Conservation (phyloP, 2,329 filamentous ascomycete genomes). For the Ascochyta clinopodiicola region DNA sequence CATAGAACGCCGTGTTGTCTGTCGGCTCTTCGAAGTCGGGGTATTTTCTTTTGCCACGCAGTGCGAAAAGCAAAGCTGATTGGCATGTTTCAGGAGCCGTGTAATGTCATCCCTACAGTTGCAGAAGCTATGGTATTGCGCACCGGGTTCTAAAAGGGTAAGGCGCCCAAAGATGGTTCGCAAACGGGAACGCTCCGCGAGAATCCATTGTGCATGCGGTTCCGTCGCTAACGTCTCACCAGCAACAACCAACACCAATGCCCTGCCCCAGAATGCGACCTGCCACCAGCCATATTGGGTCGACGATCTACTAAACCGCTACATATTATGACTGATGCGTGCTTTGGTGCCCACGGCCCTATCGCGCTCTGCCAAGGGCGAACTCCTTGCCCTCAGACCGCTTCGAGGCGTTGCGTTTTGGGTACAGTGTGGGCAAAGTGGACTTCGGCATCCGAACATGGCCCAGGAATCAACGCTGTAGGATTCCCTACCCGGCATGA, state of each 20-base stretch:
- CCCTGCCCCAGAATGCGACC: not conserved
- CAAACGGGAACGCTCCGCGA: slow-evolving; percentile 2
- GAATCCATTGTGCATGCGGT: slow-evolving; percentile 5
- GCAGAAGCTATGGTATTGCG: slow-evolving; percentile 1
- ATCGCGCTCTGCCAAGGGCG: not conserved
- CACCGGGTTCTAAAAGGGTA: not conserved
- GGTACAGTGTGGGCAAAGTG: not conserved
- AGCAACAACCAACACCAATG: not conserved
- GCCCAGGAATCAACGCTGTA: not conserved
- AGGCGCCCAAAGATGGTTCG: not conserved
- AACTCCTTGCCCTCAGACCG: not conserved
- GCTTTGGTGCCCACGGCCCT: not conserved
- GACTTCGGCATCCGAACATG: slow-evolving; percentile 6
- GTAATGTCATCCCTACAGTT: not conserved
- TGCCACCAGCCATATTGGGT: slow-evolving; percentile 3
- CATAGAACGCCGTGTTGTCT: not conserved
- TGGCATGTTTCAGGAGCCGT: not conserved
- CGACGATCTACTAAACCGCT: slow-evolving; percentile 4
- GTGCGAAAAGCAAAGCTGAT: not conserved
- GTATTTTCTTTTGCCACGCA: slow-evolving; percentile 1
- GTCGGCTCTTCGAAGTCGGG: slow-evolving; percentile 1
- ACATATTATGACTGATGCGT: not conserved
- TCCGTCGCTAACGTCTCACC: slow-evolving; percentile 13
- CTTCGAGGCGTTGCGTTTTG: not conserved
- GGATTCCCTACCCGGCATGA: not conserved